Percentiles rank a stretch among this genome's conserved stretches.
These are phyloP conservation scores for Ustilago vetiveriae DNA, from an alignment of 1,284 basidiomycete species.

Conservation along the genomic window DNA sequence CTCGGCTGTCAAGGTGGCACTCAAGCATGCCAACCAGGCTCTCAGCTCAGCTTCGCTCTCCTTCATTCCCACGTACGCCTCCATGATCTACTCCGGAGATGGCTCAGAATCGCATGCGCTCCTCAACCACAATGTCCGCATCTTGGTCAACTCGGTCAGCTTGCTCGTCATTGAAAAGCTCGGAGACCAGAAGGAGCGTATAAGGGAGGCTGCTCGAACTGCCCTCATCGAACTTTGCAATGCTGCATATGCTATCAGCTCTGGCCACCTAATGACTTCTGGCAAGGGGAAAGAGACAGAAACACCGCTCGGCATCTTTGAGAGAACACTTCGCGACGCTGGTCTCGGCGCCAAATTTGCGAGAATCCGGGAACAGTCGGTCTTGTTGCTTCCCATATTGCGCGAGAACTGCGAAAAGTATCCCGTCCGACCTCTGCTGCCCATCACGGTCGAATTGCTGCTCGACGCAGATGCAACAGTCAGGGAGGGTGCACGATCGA, in stretches of 20 bases:
- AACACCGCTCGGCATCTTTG: slow-evolving; percentile 77
- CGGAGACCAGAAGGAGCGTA: slow-evolving; percentile 78
- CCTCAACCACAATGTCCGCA: slow-evolving; percentile 42
- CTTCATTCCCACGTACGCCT: slow-evolving; percentile 57
- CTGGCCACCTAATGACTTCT: slow-evolving; percentile 68
- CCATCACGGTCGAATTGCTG: slow-evolving; percentile 81
- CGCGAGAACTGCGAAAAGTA: slow-evolving; percentile 69
- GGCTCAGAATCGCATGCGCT: slow-evolving; percentile 25
- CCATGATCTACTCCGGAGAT: slow-evolving; percentile 42
- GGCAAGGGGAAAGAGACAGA: slow-evolving; percentile 78
- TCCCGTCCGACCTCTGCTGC: slow-evolving; percentile 83
- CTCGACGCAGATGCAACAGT: slow-evolving; percentile 91
- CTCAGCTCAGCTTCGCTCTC: slow-evolving; percentile 68
- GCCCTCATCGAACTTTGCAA: slow-evolving; percentile 77
- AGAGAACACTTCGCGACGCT: slow-evolving; percentile 79
- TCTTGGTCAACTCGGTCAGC: slow-evolving; percentile 74
- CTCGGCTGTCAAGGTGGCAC: slow-evolving; percentile 74
- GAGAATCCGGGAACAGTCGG: slow-evolving; percentile 72
- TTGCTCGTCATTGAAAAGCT: slow-evolving; percentile 80
- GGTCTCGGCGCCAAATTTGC: slow-evolving; percentile 75
- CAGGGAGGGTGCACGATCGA: slow-evolving; percentile 81
- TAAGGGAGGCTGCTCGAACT: slow-evolving; percentile 79
- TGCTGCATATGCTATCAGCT: slow-evolving; percentile 73
- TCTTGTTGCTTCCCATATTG: slow-evolving; percentile 41
- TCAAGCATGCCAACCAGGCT: slow-evolving; percentile 82